Base-by-base conservation (phyloP, 176 grass and related monocot genomes). In the Tuctoria greenei region DNA sequence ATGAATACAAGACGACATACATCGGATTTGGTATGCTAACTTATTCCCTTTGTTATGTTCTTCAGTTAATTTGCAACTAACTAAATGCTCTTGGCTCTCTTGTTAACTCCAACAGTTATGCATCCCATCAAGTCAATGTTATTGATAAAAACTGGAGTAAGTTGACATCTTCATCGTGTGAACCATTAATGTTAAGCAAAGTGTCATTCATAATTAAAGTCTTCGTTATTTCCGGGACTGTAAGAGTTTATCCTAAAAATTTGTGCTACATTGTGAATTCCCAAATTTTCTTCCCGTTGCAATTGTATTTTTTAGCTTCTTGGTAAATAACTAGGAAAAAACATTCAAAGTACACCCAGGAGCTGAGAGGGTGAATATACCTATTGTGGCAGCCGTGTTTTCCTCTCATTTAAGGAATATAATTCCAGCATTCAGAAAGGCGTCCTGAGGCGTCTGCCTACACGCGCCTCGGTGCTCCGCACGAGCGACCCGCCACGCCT, bases 371-470 rank as follows among this genome's bases (percentile, higher is more conserved):
- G 69, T 54, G 47, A 37, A 51, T 35, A 36, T 35, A 39, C 34
- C 61, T 35, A 52, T 63, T 8, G 61, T 82, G 46, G 17, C 3
- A 72, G 63, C 20, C 61, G 74, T 82, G 50, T 82, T 75, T 70
- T 67, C 62, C 28, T 44, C 47, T 47, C 28, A 17, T 47, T 10
- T 67, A 47, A n/a, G 49, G 49, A 52, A n/a, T 52, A 44, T 10
- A 44, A 10, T 44, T 44, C 42, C n/a, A n/a, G n/a, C n/a, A n/a
- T n/a, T n/a, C n/a, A n/a, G n/a, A n/a, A n/a, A n/a, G n/a, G n/a
- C n/a, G n/a, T n/a, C n/a, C n/a, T n/a, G n/a, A n/a, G n/a, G n/a
- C n/a, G n/a, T n/a, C n/a, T n/a, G n/a, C n/a, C n/a, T n/a, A n/a
- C n/a, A n/a, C n/a, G n/a, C n/a, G n/a, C n/a, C n/a, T n/a, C n/a